These are phyloP conservation scores for Botryotinia narcissicola DNA, from an alignment of 2,329 filamentous ascomycete genomes.

Conservation along the genomic window DNA sequence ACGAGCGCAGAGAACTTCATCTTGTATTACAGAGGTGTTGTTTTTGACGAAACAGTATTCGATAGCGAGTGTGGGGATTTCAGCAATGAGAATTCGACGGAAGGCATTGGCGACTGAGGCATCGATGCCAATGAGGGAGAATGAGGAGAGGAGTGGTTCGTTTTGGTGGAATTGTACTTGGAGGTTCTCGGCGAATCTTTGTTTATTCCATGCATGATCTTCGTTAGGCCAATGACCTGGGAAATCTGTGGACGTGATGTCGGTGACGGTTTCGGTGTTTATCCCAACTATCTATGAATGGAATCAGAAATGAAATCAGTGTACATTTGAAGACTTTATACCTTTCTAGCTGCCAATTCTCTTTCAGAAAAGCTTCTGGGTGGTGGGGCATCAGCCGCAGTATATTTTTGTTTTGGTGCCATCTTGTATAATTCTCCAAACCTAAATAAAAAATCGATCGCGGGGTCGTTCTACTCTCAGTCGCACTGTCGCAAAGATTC, in stretches of 20 bases:
- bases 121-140: constrained; percentile 89
- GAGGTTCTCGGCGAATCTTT: constrained; percentile 69
- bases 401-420: constrained; percentile 15
- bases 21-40: constrained; percentile 97
- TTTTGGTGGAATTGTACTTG: constrained; percentile 82
- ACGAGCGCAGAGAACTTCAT: constrained; percentile 90
- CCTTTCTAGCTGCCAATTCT: constrained; percentile 60
- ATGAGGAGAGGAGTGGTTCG: constrained; percentile 71
- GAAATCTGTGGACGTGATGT: constrained; percentile 87
- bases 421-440: not conserved
- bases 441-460: constrained; percentile 33
- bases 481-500: constrained; percentile 18
- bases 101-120: constrained; percentile 95
- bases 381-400: not conserved
- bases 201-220: constrained; percentile 75
- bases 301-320: constrained; percentile 16
- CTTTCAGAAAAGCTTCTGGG: constrained; percentile 41
- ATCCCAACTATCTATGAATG: constrained; percentile 71
- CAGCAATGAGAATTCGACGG: constrained; percentile 90
- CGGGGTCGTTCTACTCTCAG: constrained; percentile 2
- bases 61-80: constrained; percentile 91
- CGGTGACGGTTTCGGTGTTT: constrained; percentile 84
- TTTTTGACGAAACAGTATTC: constrained; percentile 91
- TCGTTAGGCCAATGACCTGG: constrained; percentile 89
- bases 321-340: constrained; percentile 38